Conservation (phyloP, 805 yeast species). For the Candida krabiensis region DNA sequence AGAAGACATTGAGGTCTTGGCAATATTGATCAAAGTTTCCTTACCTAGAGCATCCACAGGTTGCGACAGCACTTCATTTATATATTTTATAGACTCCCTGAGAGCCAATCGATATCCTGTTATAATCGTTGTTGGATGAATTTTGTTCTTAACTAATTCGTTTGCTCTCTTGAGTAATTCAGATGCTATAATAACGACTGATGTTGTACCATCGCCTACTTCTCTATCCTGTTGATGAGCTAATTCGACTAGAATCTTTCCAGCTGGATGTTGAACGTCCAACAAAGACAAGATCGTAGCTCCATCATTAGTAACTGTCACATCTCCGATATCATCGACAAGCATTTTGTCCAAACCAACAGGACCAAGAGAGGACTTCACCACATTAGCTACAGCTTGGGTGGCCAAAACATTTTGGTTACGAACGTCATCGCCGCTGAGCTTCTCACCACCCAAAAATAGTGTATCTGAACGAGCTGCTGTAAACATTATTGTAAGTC, state of each 20-base stretch:
- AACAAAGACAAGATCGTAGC: conserved; percentile 89
- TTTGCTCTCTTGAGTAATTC: conserved; percentile 91
- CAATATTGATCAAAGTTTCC: conserved; percentile 84
- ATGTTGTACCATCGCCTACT: conserved; percentile 98
- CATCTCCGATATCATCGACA: conserved; percentile 98
- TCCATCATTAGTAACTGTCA: conserved; percentile 97
- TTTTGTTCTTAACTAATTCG: conserved; percentile 87
- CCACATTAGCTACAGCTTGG: conserved; percentile 77
- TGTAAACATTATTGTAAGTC: conserved; percentile 47
- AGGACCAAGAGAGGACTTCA: conserved; percentile 94
- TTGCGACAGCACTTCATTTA: conserved; percentile 79
- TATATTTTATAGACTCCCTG: conserved; percentile 85
- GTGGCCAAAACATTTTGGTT: conserved; percentile 96
- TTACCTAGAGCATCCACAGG: conserved; percentile 79
- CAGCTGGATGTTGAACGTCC: conserved; percentile 99
- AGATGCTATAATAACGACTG: conserved; percentile 93
- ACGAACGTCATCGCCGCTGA: conserved; percentile 94
- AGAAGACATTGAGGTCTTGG: conserved; percentile 95
- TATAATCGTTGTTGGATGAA: conserved; percentile 97
- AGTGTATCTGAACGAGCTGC: conserved; percentile 88
- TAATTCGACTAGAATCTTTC: conserved; percentile 91
- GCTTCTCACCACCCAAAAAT: conserved; percentile 93
- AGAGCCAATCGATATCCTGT: conserved; percentile 94
- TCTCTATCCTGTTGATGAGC: conserved; percentile 99
- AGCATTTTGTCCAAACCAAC: conserved; percentile 98